phyloP scores from a whole-genome alignment of 108 stramenopile genomes.

The Cyclotella cryptica region DNA sequence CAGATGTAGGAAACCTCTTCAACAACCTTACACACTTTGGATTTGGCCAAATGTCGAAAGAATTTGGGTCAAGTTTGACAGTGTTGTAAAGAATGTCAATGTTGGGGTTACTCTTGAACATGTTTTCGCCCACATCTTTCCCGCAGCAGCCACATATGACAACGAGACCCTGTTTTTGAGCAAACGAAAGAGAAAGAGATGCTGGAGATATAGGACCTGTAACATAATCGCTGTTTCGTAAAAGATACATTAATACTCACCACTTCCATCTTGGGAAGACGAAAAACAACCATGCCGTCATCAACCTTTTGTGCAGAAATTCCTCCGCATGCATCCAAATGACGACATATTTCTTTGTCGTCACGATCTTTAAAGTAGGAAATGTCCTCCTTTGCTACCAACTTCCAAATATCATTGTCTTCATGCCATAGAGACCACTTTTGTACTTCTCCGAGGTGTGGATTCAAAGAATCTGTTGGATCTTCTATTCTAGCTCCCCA shows the following conservation, averaged over 20 bases:
- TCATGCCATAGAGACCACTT: slow-evolving; percentile 56
- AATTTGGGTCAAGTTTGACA: slow-evolving; percentile 29
- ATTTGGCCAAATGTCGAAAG: slow-evolving; percentile 43
- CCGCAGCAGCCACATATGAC: slow-evolving; percentile 59
- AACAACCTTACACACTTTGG: slow-evolving; percentile 46
- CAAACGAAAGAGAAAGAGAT: too few species aligned
- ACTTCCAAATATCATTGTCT: slow-evolving; percentile 42
- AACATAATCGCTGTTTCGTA: too few species aligned
- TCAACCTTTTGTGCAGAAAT: slow-evolving; percentile 46
- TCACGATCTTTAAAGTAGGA: slow-evolving; percentile 42
- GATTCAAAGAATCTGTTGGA: slow-evolving; percentile 53
- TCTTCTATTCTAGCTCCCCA: slow-evolving; percentile 55
- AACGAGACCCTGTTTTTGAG: slow-evolving; percentile 27
- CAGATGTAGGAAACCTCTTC: slow-evolving; percentile 40
- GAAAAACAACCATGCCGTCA: slow-evolving; percentile 59
- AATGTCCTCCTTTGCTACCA: slow-evolving; percentile 48
- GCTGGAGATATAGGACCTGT: too few species aligned
- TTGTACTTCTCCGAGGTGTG: slow-evolving; percentile 48
- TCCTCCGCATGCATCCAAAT: slow-evolving; percentile 57
- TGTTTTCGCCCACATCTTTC: slow-evolving; percentile 38
- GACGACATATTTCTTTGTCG: slow-evolving; percentile 51
- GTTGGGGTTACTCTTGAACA: slow-evolving; percentile 43
- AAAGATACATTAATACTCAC: slow-evolving; percentile 5
- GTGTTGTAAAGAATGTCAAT: slow-evolving; percentile 55
- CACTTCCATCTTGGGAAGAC: slow-evolving; percentile 60